Base-by-base conservation (phyloP, 116 monocot genomes). In the Phalaenopsis hybrid region DNA sequence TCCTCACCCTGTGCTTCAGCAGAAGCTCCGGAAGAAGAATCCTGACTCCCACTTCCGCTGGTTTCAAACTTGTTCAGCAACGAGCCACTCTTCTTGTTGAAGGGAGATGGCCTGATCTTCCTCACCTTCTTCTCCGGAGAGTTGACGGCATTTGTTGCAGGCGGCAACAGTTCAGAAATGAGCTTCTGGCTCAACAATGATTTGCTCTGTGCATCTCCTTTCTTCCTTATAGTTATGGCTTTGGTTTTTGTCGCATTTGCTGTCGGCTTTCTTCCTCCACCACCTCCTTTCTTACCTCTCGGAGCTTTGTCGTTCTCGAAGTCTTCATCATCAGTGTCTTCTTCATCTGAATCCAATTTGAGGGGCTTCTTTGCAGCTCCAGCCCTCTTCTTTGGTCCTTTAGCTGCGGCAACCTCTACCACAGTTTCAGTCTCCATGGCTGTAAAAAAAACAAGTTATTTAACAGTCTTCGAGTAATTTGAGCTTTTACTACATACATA, bases 101-200 rank as follows among this genome's bases (percentile, higher is more conserved):
- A 95, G 4, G 98, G 95, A 20, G 98, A 98, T 3, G 75, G 85
- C 34, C 93, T 89, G 75, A 92, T 95, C 89, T 89, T 98, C 83
- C 98, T 88, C n/a, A 95, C 95, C 83, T 98, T 98, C 85, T 92
- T 94, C 76, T 95, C 90, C 1, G 98, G 98, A 1, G 95, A 94
- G 20, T 12, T 81, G 46, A 21, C 67, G 2, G 49, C 61, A 33
- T 81, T 69, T 34, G 83, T 89, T 4, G 44, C 83, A 17, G 89
- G 90, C 76, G 87, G 91, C 78, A 89, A 49, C 52, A 89, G 80
- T 33, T 89, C 85, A 8, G 85, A 85, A 44, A 92, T 90, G 17
- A 85, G 70, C 74, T 89, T 94, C 78, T 88, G 87, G 78, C 18
- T 75, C 76, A 82, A n/a, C 21, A 76, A 28, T 46, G 83, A 5